Conservation (phyloP, 371 early-diverging fungal species). For the Apophysomyces elegans region DNA sequence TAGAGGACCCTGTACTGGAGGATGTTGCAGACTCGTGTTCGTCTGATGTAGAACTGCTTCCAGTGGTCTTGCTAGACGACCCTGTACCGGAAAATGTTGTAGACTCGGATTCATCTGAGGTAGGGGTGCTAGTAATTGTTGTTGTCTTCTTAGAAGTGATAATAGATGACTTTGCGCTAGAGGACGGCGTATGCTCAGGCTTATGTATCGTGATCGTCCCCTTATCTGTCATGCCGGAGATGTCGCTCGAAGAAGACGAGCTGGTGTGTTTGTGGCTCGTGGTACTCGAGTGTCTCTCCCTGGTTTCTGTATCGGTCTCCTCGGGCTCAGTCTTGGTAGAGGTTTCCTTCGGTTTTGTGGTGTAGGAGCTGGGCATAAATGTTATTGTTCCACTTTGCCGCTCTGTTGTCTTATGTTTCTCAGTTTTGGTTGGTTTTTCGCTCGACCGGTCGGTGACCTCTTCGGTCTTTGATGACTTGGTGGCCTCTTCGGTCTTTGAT, state of each 20-base stretch:
- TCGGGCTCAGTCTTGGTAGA: slow-evolving; percentile 1
- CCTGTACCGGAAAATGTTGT: too few relatives aligned
- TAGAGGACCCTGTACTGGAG: too few relatives aligned
- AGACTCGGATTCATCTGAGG: neutral
- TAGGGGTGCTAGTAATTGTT: neutral
- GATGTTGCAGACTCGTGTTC: neutral
- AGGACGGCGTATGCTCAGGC: neutral
- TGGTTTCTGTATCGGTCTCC: too few relatives aligned
- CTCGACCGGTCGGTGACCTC: neutral
- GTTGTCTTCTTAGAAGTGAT: slow-evolving; percentile 10
- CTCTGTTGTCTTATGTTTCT: slow-evolving; percentile 7
- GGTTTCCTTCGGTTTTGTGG: neutral
- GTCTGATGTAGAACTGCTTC: too few relatives aligned
- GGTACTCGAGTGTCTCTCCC: too few relatives aligned
- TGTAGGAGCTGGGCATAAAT: neutral
- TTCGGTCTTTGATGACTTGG: too few relatives aligned
- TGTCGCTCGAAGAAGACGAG: too few relatives aligned
- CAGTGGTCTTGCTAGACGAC: too few relatives aligned
- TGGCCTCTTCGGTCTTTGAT: neutral
- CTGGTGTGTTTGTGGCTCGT: too few relatives aligned
- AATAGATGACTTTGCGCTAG: neutral
- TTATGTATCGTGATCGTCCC: too few relatives aligned
- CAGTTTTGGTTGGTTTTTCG: neutral
- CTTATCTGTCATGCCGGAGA: too few relatives aligned
- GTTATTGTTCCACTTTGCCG: neutral